Evolutionary conservation across 148 eudicot genomes (phyloP).

Genomic region (Rhododendron ovatum): DNA sequence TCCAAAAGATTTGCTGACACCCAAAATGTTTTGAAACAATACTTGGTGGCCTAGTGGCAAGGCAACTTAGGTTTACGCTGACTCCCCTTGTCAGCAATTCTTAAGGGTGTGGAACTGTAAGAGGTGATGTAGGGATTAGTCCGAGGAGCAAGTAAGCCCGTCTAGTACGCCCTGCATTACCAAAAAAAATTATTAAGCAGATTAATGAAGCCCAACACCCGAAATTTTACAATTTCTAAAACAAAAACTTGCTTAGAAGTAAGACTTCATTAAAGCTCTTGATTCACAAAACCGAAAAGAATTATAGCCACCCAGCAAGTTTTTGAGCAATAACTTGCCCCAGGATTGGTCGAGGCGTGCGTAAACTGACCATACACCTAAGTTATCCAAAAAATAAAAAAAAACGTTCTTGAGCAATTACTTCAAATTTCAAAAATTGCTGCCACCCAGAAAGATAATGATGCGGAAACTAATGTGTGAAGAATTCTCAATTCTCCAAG

Average conservation of each 20-base stretch:
- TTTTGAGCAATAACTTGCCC: neutral
- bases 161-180: neutral
- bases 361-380: too few relatives aligned
- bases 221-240: neutral
- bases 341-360: too few relatives aligned
- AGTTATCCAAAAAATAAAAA: too few relatives aligned
- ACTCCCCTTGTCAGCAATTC: neutral
- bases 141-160: neutral
- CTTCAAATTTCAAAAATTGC: neutral
- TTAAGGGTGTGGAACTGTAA: too few relatives aligned
- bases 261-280: neutral
- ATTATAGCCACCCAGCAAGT: neutral
- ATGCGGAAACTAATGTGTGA: neutral
- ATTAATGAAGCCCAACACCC: neutral
- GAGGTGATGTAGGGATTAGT: neutral
- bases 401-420: neutral
- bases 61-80: neutral
- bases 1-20: neutral
- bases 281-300: neutral
- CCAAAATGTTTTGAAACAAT: slow-evolving; percentile 15
- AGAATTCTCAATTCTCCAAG: neutral
- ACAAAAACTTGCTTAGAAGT: neutral
- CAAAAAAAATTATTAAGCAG: neutral
- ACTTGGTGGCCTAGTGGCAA: neutral
- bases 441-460: neutral